These are phyloP conservation scores for Arachis monticola DNA, from an alignment of 331 rosid species.

Conservation along the genomic window DNA sequence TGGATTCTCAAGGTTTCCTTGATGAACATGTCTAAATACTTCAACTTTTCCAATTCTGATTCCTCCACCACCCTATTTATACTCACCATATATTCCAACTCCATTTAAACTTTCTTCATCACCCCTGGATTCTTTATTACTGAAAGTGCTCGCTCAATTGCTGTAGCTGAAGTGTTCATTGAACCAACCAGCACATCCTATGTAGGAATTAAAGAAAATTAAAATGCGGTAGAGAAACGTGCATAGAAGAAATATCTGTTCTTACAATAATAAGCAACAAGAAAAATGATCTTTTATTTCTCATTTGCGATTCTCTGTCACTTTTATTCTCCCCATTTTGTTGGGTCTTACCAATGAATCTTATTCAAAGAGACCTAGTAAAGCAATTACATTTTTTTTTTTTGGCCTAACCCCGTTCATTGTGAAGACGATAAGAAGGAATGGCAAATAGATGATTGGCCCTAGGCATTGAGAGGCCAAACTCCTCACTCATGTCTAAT, in stretches of 20 bases:
- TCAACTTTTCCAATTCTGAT: constrained; percentile 56
- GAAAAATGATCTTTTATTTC: no score
- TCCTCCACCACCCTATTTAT: constrained; percentile 59
- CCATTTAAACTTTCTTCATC: constrained; percentile 37
- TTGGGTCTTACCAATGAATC: no score
- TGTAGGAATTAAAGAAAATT: background rate
- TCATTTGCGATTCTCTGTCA: no score
- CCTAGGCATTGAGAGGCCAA: no score
- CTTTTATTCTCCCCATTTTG: no score
- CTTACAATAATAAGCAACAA: no score
- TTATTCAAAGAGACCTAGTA: no score
- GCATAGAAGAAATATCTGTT: background rate
- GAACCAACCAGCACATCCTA: constrained; percentile 59
- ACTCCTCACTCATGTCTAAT: no score
- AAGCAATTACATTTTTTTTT: no score
- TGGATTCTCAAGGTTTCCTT: constrained; percentile 65
- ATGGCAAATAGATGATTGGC: no score
- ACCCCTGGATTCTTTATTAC: constrained; percentile 56
- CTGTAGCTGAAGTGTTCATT: constrained; percentile 57
- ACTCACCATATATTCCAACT: constrained; percentile 53
- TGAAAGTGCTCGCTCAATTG: constrained; percentile 55
- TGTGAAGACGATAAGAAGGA: no score
- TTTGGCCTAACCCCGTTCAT: no score
- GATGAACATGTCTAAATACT: constrained; percentile 54
- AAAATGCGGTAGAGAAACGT: background rate